These are phyloP conservation scores for Pleoardoris graminearum DNA, from an alignment of 2,329 filamentous ascomycete species.

Conservation along the genomic window DNA sequence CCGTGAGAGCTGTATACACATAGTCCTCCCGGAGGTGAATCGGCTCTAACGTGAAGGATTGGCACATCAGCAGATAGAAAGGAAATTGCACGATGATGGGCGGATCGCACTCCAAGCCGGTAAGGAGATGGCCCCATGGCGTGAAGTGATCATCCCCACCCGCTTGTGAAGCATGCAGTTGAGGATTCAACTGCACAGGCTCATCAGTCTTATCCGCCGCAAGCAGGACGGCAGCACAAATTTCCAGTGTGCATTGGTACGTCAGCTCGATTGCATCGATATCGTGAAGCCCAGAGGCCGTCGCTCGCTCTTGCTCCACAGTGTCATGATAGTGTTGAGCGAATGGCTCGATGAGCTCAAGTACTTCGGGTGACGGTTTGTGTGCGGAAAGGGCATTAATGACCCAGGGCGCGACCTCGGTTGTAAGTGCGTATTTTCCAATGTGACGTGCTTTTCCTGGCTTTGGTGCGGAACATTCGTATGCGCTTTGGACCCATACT, in stretches of 20 bases:
- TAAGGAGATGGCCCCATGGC: constrained; percentile 2
- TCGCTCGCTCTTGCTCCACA: not conserved
- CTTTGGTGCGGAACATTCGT: not conserved
- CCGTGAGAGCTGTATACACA: constrained; percentile 4
- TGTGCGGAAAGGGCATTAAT: not conserved
- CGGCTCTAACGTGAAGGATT: constrained; percentile 4
- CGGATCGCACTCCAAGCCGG: constrained; percentile 3
- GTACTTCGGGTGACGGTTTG: not conserved
- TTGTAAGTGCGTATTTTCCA: constrained; percentile 5
- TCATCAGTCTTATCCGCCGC: constrained; percentile 6
- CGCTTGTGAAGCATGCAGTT: constrained; percentile 6
- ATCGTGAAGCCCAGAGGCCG: not conserved
- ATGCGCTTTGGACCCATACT: not conserved
- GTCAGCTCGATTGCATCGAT: constrained; percentile 6
- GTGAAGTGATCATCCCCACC: constrained; percentile 7
- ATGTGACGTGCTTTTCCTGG: constrained; percentile 4
- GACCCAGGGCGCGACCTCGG: constrained; percentile 3
- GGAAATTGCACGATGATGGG: constrained; percentile 9
- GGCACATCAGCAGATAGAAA: constrained; percentile 8
- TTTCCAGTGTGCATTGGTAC: constrained; percentile 8
- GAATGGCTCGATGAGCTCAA: constrained; percentile 5
- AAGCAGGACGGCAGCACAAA: constrained; percentile 3
- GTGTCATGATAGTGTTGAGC: not conserved
- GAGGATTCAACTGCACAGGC: not conserved
- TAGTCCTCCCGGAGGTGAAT: constrained; percentile 1